Base-by-base conservation (phyloP, 2,329 filamentous ascomycete genomes). In the Cryphonectria naterciae region DNA sequence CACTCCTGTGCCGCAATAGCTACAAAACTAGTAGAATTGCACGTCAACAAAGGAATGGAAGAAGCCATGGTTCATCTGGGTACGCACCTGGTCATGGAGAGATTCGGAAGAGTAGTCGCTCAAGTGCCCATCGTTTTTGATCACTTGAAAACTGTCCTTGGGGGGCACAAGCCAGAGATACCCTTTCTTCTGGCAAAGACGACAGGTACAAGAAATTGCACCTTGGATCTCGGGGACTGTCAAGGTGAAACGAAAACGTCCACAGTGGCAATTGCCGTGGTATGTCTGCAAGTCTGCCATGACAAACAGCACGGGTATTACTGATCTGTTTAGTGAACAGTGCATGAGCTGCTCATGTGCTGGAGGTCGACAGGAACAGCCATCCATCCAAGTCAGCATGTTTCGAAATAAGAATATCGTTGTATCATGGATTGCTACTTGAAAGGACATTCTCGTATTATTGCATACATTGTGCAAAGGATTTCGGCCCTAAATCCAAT, bases 161-260 rank as follows among this genome's bases (percentile, higher is more conserved):
- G 64, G 65, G n/a, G 65, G 65, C 25, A 58, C 67, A 22, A 66
- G 67, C 70, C 70, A 73, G 6, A 73, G 43, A 43, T 69, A 72
- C 8, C 70, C 72, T 35, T 72, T 70, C 39, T 73, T 73, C 8
- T n/a, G 25, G n/a, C 72, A 73, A 28, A 73, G 35, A 8, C 67
- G 43, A 46, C 70, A 73, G 2, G 70, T 41, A 63, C 72, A 73
- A 8, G 67, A 65, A 0, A 54, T 39, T 17, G 70, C 72, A 22
- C 41, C 41, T 32, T 15, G 6, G 5, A 73, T 63, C 32, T 66
- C 11, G 5, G 35, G 58, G 5, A 62, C 58, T 22, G 28, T 35
- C 28, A 61, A 37, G 13, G 25, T 61, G 28, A 61, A 61, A 3
- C 58, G n/a, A 22, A 32, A 61, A 7, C 58, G 32, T 4, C 58